These are phyloP conservation scores for Vitis riparia DNA, from an alignment of 164 flowering plant species.

Conservation along the genomic window DNA sequence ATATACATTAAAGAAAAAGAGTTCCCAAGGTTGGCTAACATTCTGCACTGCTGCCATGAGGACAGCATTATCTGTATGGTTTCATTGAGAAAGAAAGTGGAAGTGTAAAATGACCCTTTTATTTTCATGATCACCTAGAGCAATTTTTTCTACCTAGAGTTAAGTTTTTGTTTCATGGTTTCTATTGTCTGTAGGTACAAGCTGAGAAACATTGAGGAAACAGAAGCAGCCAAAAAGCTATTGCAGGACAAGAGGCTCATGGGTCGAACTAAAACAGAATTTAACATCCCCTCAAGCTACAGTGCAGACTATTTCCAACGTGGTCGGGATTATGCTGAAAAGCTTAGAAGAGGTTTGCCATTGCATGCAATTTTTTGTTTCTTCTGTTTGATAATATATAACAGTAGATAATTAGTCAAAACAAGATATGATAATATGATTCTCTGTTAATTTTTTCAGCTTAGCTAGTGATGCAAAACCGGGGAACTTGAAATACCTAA, in stretches of 20 bases:
- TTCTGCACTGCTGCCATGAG: neutral
- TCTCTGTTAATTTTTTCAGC: neutral
- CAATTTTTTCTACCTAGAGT: neutral
- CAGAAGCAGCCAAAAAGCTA: constrained; percentile 95
- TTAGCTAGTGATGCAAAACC: too few species aligned
- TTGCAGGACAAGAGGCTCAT: constrained; percentile 85
- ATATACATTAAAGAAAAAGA: neutral
- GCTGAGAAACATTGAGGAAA: constrained; percentile 91
- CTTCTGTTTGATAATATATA: neutral
- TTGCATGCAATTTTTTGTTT: neutral
- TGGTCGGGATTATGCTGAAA: constrained; percentile 92
- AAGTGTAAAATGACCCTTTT: neutral
- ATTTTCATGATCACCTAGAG: neutral
- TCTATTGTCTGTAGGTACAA: constrained; percentile 60
- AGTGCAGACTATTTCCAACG: constrained; percentile 96
- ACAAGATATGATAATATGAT: too few species aligned
- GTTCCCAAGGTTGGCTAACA: neutral
- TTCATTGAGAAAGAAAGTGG: neutral
- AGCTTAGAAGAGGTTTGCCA: constrained; percentile 72
- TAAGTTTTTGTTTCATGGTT: constrained; percentile 5
- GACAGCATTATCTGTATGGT: neutral
- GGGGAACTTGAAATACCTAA: too few species aligned
- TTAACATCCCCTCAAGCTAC: constrained; percentile 82
- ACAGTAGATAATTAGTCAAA: neutral
- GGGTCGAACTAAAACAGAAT: constrained; percentile 65